Evolutionary conservation across 2,329 filamentous ascomycete species (phyloP).

Genomic region (Neoarthrinium moseri): DNA sequence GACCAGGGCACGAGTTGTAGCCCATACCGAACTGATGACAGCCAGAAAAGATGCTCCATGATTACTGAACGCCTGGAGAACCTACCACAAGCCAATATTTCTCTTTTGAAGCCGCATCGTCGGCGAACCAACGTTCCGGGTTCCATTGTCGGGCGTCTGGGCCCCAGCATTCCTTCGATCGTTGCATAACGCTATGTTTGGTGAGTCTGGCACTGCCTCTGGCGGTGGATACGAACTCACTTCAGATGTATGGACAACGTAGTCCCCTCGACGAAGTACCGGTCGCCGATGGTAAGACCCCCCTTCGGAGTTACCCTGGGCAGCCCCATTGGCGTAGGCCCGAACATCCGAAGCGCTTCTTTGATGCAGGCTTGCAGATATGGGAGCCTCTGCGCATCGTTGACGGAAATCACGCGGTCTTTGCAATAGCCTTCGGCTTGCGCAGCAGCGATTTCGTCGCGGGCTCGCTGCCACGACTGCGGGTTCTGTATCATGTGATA

Average conservation of each 20-base stretch:
- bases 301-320: conserved; percentile 5
- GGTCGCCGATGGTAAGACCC: conserved; percentile 3
- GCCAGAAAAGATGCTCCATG: neutral
- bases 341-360: conserved; percentile 3
- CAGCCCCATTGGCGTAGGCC: conserved; percentile 3
- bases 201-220: neutral
- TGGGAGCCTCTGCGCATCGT: neutral
- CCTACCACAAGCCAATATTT: conserved; percentile 5
- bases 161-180: conserved; percentile 6
- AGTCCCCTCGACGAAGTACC: conserved; percentile 4
- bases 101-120: neutral
- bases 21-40: neutral
- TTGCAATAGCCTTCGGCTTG: neutral
- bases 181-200: conserved; percentile 1
- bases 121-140: conserved; percentile 6
- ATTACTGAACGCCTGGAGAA: neutral
- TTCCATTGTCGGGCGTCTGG: conserved; percentile 5
- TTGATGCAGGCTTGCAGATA: conserved; percentile 5
- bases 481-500: conserved; percentile 1
- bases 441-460: neutral
- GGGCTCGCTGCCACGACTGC: neutral
- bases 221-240: neutral
- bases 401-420: neutral
- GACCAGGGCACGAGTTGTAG: conserved; percentile 6
- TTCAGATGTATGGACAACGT: conserved; percentile 2